A percentile compares a stretch with the other conserved stretches of the same genome.
phyloP scores from a whole-genome alignment of 495 filamentous ascomycete genomes.

The Trichoderma virens region DNA sequence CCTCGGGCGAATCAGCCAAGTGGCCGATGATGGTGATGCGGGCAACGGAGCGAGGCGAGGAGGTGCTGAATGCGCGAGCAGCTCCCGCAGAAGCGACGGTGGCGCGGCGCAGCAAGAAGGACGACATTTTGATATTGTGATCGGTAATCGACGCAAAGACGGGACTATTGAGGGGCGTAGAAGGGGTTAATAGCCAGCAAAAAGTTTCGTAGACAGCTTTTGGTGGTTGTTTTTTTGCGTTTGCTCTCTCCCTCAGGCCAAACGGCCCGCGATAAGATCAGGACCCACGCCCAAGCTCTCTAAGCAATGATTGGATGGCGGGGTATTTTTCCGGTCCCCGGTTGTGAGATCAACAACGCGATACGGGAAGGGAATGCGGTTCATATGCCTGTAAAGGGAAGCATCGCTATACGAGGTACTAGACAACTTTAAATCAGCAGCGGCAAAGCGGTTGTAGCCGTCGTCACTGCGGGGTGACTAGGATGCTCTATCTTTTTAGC shows the following conservation, averaged over 20 bases:
- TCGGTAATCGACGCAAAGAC: background rate
- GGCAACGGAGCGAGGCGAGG: slow-evolving; percentile 49
- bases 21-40: slow-evolving; percentile 62
- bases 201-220: no score
- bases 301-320: background rate
- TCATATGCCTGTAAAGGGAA: background rate
- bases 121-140: slow-evolving; percentile 21
- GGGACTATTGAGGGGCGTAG: no score
- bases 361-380: background rate
- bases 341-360: background rate
- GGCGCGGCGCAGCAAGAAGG: slow-evolving; percentile 33
- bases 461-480: background rate
- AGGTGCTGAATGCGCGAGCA: slow-evolving; percentile 48
- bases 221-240: no score
- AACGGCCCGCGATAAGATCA: no score
- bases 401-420: background rate
- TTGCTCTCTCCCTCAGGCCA: no score
- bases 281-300: background rate
- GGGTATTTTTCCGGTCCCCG: background rate
- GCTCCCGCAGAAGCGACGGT: slow-evolving; percentile 28
- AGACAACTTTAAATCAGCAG: background rate
- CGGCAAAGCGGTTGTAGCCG: background rate
- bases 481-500: background rate
- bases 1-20: slow-evolving; percentile 59
- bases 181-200: no score